Percentiles rank a stretch among this genome's conserved stretches.
phyloP scores from a whole-genome alignment of 2,329 filamentous ascomycete genomes.

The Alternaria consortialis region DNA sequence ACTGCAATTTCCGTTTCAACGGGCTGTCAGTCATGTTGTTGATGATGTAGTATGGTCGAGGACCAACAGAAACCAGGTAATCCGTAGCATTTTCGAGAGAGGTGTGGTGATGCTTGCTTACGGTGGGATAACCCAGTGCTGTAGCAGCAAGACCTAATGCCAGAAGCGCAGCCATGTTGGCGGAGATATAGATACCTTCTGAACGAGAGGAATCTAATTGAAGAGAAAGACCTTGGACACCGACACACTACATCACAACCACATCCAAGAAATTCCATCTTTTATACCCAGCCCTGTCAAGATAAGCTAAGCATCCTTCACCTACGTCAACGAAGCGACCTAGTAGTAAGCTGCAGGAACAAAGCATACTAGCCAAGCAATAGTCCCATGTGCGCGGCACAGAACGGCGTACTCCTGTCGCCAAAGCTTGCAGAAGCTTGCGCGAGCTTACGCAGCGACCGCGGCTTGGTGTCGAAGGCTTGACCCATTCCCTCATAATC shows the following conservation, averaged over 20 bases:
- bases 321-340: neutral
- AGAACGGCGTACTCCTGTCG: neutral
- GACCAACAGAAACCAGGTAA: slow-evolving; percentile 64
- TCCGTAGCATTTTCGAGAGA: neutral
- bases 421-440: slow-evolving; percentile 4
- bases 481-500: neutral
- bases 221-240: neutral
- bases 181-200: rapidly evolving
- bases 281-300: neutral
- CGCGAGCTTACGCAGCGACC: neutral
- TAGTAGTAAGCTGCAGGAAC: slow-evolving; percentile 8
- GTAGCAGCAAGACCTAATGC: slow-evolving; percentile 19
- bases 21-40: slow-evolving; percentile 68
- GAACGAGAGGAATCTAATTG: neutral
- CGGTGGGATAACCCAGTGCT: slow-evolving; percentile 19
- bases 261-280: neutral
- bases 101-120: slow-evolving; percentile 19
- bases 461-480: neutral
- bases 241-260: neutral
- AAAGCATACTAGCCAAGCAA: slow-evolving; percentile 3
- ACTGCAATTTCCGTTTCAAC: slow-evolving; percentile 67
- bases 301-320: neutral
- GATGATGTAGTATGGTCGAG: slow-evolving; percentile 71
- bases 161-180: neutral
- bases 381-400: slow-evolving; percentile 8